Base-by-base conservation (phyloP, 805 yeast genomes). In the Yarrowia sp. region DNA sequence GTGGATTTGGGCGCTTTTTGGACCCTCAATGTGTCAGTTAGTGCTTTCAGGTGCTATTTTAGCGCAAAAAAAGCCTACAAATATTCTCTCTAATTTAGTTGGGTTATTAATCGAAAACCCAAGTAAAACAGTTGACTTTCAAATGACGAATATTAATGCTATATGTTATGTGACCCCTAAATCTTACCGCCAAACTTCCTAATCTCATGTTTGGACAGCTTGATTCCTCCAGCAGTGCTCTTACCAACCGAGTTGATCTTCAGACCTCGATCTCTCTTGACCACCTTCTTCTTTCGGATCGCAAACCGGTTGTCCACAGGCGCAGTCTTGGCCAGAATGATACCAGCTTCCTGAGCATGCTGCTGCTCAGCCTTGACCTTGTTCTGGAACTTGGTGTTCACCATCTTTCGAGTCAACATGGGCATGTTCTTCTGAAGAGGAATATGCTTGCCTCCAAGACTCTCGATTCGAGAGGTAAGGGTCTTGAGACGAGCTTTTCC, bases 261-360 rank as follows among this genome's bases (percentile, higher is more conserved):
- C 72, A 94, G 82, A 3, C 98, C 98, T 71, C 91, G 84, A 72
- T 90, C 89, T 75, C 97, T 83, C 74, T 81, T 75, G 75, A 74
- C 75, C 68, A 85, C 79, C 79, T 82, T 56, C 79, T 79, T 67
- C 88, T 75, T 76, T 49, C 48, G 48, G 16, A 40, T 41, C 12
- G 56, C 40, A 14, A 59, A 49, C 15, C 52, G 67, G 15, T 72
- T 46, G 11, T 72, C 70, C 11, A 63, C 67, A 1, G 67, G 67
- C 12, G 56, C 67, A 1, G 67, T 63, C 36, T 85, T 87, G 3
- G 97, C 87, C 52, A 94, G 80, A n/a, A 95, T 84, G 68, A 94
- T 90, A 14, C 98, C 98, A 5, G 96, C 97, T 19, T 94, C 94
- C 71, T 82, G 84, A 8, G 99, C 98, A 64, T 91, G 92, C 65